Evolutionary conservation across 345 rosid species (phyloP), one percentile per base, ranked within the genome.

Genomic region (Eucalyptus marginata): DNA sequence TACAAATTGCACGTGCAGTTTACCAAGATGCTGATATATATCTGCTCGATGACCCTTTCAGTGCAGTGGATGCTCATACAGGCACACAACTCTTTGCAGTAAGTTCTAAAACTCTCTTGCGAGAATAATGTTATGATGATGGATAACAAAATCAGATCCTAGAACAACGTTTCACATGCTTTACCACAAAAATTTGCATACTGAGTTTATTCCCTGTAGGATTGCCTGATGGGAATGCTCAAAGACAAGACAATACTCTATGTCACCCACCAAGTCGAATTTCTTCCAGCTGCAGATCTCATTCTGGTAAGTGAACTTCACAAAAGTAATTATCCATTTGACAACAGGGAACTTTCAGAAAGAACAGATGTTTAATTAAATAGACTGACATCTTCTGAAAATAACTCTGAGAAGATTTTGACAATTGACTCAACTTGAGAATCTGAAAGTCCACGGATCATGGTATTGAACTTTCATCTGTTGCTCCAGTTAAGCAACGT

Each of bases 31-130:
- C 99, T 68, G 99, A 97, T 86, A 95, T 97, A 50, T 97, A 96
- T 93, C 91, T 97, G 29, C 95, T 97, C 3, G 99, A 97, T 90
- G 99, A 97, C 86, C 99, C 99, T 86, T 97, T 97, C 94, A 97
- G 99, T 68, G 99, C 99, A 2, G 99, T 97, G 81, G 99, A 97
- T 94, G 99, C 99, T 90, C 99, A 97, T 89, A 97, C 99, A 17
- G 99, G 99, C 90, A 90, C 97, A 54, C 93, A 97, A 91, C 98
- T 97, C 90, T 97, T 96, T 90, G 90, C 93, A 93, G 99, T 96
- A 51, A 88, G 86, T 56, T 40, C 62, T 54, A n/a, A 62, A 46
- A 43, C 56, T 54, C 27, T 49, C 86, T 16, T 66, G 84, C 25
- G 47, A 87, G 25, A 36, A 8, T 79, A 18, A 88, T 18, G 33